Evolutionary conservation across 1,284 basidiomycete species (phyloP).

Genomic region (Ceratobasidium sp.): DNA sequence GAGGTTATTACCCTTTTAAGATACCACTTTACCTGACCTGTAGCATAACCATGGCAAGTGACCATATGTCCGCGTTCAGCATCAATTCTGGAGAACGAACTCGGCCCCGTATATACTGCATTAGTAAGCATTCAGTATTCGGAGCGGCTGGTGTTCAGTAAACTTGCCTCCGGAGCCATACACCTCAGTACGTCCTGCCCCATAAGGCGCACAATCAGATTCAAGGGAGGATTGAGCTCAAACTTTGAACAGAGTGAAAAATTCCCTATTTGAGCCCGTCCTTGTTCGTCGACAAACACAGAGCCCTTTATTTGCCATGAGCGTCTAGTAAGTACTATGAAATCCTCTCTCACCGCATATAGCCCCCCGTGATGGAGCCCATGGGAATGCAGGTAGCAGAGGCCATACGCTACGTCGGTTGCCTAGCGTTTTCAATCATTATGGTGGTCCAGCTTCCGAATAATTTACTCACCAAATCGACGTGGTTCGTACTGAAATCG

Average conservation of each 20-base stretch:
- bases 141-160: too few relatives aligned
- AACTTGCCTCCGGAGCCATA: slow-evolving; percentile 35
- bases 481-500: slow-evolving; percentile 5
- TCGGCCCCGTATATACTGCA: slow-evolving; percentile 28
- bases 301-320: slow-evolving; percentile 1
- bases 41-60: slow-evolving; percentile 24
- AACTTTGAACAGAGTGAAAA: slow-evolving; percentile 37
- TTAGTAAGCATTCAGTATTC: background rate
- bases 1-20: too few relatives aligned
- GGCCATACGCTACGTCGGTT: slow-evolving; percentile 13
- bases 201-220: slow-evolving; percentile 14
- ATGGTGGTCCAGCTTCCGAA: background rate
- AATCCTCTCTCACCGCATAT: slow-evolving; percentile 18
- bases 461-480: slow-evolving; percentile 6
- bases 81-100: slow-evolving; percentile 12
- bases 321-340: background rate
- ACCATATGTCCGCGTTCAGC: slow-evolving; percentile 38
- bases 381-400: slow-evolving; percentile 25
- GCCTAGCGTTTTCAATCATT: background rate
- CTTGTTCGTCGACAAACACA: slow-evolving; percentile 21
- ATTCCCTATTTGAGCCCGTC: slow-evolving; percentile 20
- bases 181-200: slow-evolving; percentile 27
- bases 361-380: slow-evolving; percentile 37
- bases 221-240: slow-evolving; percentile 34
- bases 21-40: background rate